A percentile compares a stretch with the other conserved stretches of the same genome.
Conservation (phyloP, 2,329 filamentous ascomycete species). For the Diplodia sapinea region DNA sequence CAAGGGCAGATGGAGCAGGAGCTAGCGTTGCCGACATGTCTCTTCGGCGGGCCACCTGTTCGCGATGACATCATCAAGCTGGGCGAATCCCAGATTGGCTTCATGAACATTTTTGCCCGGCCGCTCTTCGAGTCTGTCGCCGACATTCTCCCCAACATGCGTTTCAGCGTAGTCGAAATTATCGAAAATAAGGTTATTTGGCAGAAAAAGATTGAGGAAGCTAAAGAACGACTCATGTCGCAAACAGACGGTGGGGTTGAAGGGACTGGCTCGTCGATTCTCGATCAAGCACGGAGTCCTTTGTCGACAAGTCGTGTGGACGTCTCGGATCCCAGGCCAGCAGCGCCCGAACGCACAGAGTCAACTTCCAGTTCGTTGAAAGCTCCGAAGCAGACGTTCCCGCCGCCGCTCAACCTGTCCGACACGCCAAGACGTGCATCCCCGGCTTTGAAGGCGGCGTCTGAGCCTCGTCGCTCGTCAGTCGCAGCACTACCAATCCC, state of each 20-base stretch:
- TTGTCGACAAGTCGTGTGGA: conserved; percentile 39
- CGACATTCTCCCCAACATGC: conserved; percentile 83
- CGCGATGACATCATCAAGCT: conserved; percentile 83
- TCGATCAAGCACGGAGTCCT: conserved; percentile 45
- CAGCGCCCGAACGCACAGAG: not conserved
- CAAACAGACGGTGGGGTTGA: conserved; percentile 34
- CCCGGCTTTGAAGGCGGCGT: conserved; percentile 32
- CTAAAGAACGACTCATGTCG: conserved; percentile 53
- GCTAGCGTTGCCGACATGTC: conserved; percentile 82
- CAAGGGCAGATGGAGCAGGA: conserved; percentile 92
- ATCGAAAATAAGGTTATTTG: conserved; percentile 77
- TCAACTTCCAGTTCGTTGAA: conserved; percentile 27
- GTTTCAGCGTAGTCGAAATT: conserved; percentile 83
- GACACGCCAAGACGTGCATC: conserved; percentile 42
- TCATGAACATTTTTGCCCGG: conserved; percentile 95
- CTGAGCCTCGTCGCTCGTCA: conserved; percentile 43
- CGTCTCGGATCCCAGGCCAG: conserved; percentile 15
- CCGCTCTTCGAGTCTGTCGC: conserved; percentile 89
- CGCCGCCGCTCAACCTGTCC: conserved; percentile 28
- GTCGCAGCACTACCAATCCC: conserved; percentile 37
- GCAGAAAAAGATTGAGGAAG: conserved; percentile 69
- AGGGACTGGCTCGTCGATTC: conserved; percentile 32
- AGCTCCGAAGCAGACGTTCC: conserved; percentile 13
- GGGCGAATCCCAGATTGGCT: conserved; percentile 86
- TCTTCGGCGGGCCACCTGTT: conserved; percentile 79